These are phyloP conservation scores for Inga laurina DNA, from an alignment of 306 rosid genomes.

Conservation along the genomic window DNA sequence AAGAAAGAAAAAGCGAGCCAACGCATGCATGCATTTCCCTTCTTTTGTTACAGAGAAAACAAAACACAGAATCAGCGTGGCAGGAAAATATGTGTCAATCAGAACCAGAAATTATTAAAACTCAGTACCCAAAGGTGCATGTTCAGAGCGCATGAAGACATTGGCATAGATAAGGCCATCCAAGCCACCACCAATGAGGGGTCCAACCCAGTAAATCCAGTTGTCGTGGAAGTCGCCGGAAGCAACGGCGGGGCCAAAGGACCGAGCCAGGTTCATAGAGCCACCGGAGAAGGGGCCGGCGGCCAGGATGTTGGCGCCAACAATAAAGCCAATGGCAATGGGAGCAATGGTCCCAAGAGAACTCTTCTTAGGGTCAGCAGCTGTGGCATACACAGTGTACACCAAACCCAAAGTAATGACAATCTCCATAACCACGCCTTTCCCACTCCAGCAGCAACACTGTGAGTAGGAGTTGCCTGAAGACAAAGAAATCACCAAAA, in stretches of 20 bases:
- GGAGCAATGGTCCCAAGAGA: constrained; percentile 83
- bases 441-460: constrained; percentile 71
- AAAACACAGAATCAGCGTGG: constrained; percentile 7
- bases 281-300: constrained; percentile 93
- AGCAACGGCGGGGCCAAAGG: constrained; percentile 90
- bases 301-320: constrained; percentile 89
- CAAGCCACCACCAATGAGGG: constrained; percentile 84
- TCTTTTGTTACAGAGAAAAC: constrained; percentile 39
- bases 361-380: constrained; percentile 92
- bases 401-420: constrained; percentile 80
- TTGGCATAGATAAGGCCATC: constrained; percentile 75
- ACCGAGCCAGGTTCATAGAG: constrained; percentile 90
- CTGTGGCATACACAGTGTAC: constrained; percentile 88
- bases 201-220: constrained; percentile 98
- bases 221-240: constrained; percentile 66
- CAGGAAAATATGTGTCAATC: neutral
- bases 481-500: neutral
- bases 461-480: constrained; percentile 67
- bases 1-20: constrained; percentile 31
- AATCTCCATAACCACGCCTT: constrained; percentile 80
- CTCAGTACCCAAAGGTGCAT: constrained; percentile 54
- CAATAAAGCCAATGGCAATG: constrained; percentile 87
- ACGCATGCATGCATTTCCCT: constrained; percentile 3
- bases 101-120: neutral
- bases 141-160: constrained; percentile 56